These are phyloP conservation scores for Ophiostoma triangulosporum DNA, from an alignment of 2,329 filamentous ascomycete species.

Conservation along the genomic window DNA sequence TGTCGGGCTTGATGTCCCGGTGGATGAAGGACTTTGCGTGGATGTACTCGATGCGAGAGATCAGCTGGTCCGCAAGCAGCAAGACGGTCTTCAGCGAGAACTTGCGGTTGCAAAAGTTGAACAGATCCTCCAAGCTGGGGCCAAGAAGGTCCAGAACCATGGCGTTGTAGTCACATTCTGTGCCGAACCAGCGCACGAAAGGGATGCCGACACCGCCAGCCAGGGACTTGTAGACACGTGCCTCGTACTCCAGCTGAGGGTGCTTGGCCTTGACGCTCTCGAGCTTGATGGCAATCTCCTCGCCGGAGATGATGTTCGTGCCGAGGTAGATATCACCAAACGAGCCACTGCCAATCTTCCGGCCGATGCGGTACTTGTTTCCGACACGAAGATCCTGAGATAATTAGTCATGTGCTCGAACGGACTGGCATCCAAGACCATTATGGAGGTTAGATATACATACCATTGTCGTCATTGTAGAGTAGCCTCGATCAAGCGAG, in stretches of 20 bases:
- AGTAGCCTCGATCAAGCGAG: constrained; percentile 13
- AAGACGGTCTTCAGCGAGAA: constrained; percentile 98
- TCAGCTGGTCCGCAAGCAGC: constrained; percentile 91
- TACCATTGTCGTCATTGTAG: constrained; percentile 40
- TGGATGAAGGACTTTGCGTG: constrained; percentile 99
- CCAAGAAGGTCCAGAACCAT: constrained; percentile 98
- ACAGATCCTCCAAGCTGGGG: constrained; percentile 89
- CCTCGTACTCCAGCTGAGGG: constrained; percentile 96
- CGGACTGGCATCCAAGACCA: too few relatives aligned
- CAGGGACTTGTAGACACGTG: constrained; percentile 79
- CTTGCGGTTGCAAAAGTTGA: constrained; percentile 99
- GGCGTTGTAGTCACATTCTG: constrained; percentile 98
- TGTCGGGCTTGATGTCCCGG: constrained; percentile 99
- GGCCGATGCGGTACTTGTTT: constrained; percentile 98
- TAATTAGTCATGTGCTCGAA: too few relatives aligned
- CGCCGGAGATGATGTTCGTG: constrained; percentile 98
- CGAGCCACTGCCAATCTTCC: constrained; percentile 94
- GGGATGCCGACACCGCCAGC: constrained; percentile 96
- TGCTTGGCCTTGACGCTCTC: constrained; percentile 99
- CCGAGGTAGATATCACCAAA: constrained; percentile 99
- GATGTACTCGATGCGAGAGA: constrained; percentile 98
- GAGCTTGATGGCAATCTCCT: constrained; percentile 99
- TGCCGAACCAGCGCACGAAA: constrained; percentile 98
- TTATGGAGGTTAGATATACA: constrained; percentile 13
- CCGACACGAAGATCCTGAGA: constrained; percentile 89